Evolutionary conservation across 768 basidiomycete species (phyloP).

Genomic region (Dacryopinax primogenitus): DNA sequence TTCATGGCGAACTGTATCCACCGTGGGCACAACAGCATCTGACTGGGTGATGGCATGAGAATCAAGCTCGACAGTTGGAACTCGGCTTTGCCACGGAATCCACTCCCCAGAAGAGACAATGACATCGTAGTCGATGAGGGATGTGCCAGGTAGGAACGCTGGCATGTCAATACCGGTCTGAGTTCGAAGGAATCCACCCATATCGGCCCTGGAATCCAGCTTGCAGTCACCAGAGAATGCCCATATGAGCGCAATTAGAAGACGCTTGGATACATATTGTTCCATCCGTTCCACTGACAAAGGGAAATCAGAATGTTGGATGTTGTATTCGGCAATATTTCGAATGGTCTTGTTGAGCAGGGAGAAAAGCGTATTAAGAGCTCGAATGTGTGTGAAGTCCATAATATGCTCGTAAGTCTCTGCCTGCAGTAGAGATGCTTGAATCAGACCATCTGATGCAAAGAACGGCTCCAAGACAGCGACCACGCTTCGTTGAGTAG

Average conservation of each 20-base stretch:
- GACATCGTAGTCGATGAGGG: slow-evolving; percentile 91
- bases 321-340: slow-evolving; percentile 87
- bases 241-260: slow-evolving; percentile 91
- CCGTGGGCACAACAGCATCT: slow-evolving; percentile 93
- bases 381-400: slow-evolving; percentile 89
- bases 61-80: slow-evolving; percentile 93
- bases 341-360: slow-evolving; percentile 91
- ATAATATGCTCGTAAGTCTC: slow-evolving; percentile 92
- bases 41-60: slow-evolving; percentile 90
- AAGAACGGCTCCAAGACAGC: slow-evolving; percentile 71
- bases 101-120: slow-evolving; percentile 76
- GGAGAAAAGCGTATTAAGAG: slow-evolving; percentile 91
- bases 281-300: slow-evolving; percentile 71
- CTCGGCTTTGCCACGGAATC: slow-evolving; percentile 81
- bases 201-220: slow-evolving; percentile 70
- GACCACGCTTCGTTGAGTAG: slow-evolving; percentile 64
- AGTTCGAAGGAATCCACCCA: slow-evolving; percentile 75
- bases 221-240: slow-evolving; percentile 96
- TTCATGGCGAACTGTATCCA: slow-evolving; percentile 97
- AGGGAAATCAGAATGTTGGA: slow-evolving; percentile 90
- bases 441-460: slow-evolving; percentile 66
- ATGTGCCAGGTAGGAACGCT: slow-evolving; percentile 54
- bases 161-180: slow-evolving; percentile 88
- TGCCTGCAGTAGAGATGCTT: slow-evolving; percentile 63
- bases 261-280: slow-evolving; percentile 77